Base-by-base conservation (phyloP, 78 protist species). In the Monocercomonoides exilis region DNA sequence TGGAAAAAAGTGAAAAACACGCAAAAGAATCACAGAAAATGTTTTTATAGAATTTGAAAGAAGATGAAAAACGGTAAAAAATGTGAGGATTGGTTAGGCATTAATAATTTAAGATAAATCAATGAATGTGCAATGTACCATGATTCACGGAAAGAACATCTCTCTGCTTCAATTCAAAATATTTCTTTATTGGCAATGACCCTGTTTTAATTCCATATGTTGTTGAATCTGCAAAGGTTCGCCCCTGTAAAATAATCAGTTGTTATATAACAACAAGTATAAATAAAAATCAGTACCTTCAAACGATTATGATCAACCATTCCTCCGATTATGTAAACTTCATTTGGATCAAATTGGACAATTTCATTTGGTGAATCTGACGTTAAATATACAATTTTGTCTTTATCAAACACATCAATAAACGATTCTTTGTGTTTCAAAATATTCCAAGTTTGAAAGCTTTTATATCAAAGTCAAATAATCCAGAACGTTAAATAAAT, bases 221-320 rank as follows among this genome's bases (percentile, higher is more conserved):
- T 4, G 82, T 32, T 6, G 82, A 6, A 6, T 79, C 82, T 6
- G 6, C 43, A 41, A 79, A 79, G 4, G 82, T 79, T 6, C 82
- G 4, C 36, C 82, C 82, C 82, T 79, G 4, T 41, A 33, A 32
- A 79, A 79, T 54, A 21, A 54, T 54, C 70, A 21, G 70, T 11
- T 54, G 70, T 32, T 54, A 21, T 21, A 79, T 33, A 79, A 6
- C n/a, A 21, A 79, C 82, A 79, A 41, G 82, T 41, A 32, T 32
- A 79, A 41, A 6, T 4, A 54, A 21, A 54, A 11, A 54, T 54
- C 11, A 33, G 5, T 32, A 79, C 91, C 88, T 93, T 93, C 79
- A 80, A 43, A 6, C 88, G 33, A 80, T 93, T 93, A 86, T 92
- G 94, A 85, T 93, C 95, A 29, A 93, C 94, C 43, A 93, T 34